Evolutionary conservation across 2,329 filamentous ascomycete species (phyloP), one percentile per base, ranked within the genome.

Genomic region (Chaetomium strumarium): DNA sequence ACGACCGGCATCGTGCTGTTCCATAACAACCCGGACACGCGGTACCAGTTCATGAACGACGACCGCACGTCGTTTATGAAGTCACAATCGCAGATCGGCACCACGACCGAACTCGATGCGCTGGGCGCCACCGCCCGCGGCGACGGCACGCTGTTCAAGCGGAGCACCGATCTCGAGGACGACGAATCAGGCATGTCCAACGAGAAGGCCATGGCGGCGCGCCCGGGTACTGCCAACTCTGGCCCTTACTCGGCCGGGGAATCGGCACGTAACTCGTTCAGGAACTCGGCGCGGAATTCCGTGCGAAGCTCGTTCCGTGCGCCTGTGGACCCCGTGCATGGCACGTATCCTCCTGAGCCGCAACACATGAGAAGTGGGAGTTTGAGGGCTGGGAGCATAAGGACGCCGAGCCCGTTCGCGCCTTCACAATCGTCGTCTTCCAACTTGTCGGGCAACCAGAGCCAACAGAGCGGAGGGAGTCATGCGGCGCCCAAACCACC

Each of bases 41-140:
- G 89, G 52, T 95, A 95, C 71, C 88, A 92, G 68, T 88, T 87
- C 57, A 92, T 95, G 88, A 84, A 86, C 53, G 89, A 95, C 65
- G 89, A 95, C 70, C 85, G 89, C 63, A 86, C 86, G 50, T 92
- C 88, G 12, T 95, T 95, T 74, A 92, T 93, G 80, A 93, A 93
- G 74, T 92, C 88, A 24, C 85, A 90, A 65, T 84, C 86, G 10
- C 82, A 88, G 62, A 75, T 93, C 45, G 80, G 68, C 14, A 70
- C 70, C 30, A 86, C 84, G 13, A 91, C 86, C 2, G 88, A 95
- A 70, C 77, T 95, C 46, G 88, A 93, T 67, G 89, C 89, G 3
- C 76, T 93, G 49, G 89, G 86, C 59, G 87, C 85, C 17, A 92
- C 88, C 14, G 89, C 89, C 20, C 83, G 88, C 62, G 88, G 88